Conservation (phyloP, 2,329 filamentous ascomycete species). For the Domatiomyces globalis region DNA sequence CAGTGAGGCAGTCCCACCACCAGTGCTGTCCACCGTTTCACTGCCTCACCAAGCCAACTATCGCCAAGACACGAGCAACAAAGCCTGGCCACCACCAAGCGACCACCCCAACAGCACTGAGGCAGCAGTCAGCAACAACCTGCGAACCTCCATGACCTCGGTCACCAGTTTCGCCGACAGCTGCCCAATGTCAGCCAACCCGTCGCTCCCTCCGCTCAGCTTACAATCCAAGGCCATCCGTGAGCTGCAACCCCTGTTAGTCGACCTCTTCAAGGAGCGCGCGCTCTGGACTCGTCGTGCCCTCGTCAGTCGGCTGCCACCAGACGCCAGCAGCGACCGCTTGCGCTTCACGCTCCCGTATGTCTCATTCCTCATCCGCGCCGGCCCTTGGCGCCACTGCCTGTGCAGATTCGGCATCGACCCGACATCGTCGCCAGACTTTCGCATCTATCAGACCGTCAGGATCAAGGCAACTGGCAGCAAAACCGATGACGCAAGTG, state of each 20-base stretch:
- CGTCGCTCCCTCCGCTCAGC: slow-evolving; percentile 2
- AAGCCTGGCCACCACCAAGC: slow-evolving; percentile 17
- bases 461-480: slow-evolving; percentile 51
- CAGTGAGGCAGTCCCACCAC: slow-evolving; percentile 60
- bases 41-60: slow-evolving; percentile 38
- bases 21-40: slow-evolving; percentile 17
- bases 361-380: slow-evolving; percentile 81
- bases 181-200: slow-evolving; percentile 2
- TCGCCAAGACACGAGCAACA: slow-evolving; percentile 70
- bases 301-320: slow-evolving; percentile 55
- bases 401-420: slow-evolving; percentile 77
- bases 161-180: neutral
- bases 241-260: slow-evolving; percentile 36
- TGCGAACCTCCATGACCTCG: slow-evolving; percentile 40
- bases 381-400: slow-evolving; percentile 80
- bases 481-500: slow-evolving; percentile 16
- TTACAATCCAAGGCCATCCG: neutral
- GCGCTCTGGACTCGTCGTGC: slow-evolving; percentile 80
- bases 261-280: slow-evolving; percentile 53
- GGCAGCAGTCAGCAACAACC: slow-evolving; percentile 44
- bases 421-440: slow-evolving; percentile 61
- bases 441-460: slow-evolving; percentile 74
- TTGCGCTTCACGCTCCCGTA: slow-evolving; percentile 69
- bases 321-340: slow-evolving; percentile 36
- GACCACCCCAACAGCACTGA: slow-evolving; percentile 26